These are phyloP conservation scores for Tuber borchii DNA, from an alignment of 495 filamentous ascomycete species.

Conservation along the genomic window DNA sequence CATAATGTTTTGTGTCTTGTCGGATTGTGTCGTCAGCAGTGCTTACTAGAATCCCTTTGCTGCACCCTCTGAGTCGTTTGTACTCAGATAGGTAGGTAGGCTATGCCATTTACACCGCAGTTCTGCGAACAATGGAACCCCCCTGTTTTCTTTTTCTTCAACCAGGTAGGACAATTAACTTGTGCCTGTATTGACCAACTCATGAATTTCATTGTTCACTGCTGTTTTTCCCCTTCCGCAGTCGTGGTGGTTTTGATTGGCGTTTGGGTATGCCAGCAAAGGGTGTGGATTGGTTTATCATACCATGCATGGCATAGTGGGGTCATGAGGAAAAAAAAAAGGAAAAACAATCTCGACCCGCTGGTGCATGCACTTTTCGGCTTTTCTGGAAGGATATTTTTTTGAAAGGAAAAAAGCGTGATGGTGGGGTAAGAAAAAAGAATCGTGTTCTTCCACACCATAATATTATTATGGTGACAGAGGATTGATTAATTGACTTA, in stretches of 20 bases:
- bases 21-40: neutral
- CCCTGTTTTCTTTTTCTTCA: neutral
- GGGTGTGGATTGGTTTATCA: neutral
- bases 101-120: neutral
- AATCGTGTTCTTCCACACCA: neutral
- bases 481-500: neutral
- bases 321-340: constrained; percentile 1
- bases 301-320: neutral
- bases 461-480: neutral
- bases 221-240: neutral
- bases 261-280: neutral
- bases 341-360: constrained; percentile 26
- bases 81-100: neutral
- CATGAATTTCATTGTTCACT: constrained; percentile 4
- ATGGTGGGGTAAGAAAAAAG: neutral
- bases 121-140: neutral
- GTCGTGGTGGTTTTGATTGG: neutral
- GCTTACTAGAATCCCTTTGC: neutral
- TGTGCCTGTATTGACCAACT: neutral
- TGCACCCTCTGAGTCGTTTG: neutral
- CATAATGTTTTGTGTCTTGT: neutral
- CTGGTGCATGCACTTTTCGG: constrained; percentile 24
- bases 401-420: neutral
- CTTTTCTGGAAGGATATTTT: constrained; percentile 34
- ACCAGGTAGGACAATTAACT: neutral